Base-by-base conservation (phyloP, 2,329 filamentous ascomycete species). In the Colletotrichum phormii region DNA sequence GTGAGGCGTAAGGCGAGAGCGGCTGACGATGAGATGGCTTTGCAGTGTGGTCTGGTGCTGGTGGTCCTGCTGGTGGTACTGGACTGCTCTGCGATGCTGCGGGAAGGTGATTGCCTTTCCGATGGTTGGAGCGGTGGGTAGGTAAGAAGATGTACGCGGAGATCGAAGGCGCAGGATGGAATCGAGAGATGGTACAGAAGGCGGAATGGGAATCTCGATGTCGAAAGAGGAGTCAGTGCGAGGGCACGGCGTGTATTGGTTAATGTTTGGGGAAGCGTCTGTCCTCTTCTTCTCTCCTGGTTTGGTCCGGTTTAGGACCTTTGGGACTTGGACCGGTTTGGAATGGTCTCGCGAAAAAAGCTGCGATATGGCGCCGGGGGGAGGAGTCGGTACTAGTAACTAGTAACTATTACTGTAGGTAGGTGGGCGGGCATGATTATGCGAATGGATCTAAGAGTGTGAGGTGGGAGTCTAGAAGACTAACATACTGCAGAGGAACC, bases 181-280 rank as follows among this genome's bases (percentile, higher is more conserved):
- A 75, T 75, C 73, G 73, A 70, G 46, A 35, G 11, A 51, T 35
- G 18, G 54, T 71, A 71, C 65, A 64, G 62, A 64, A 42, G 37
- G 37, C 37, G 37, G 13, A 71, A 75, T 75, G 71, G 72, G 67
- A 53, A 68, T 74, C 64, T 62, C 71, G 49, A 67, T 68, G 64
- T 63, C 29, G 31, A 33, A 26, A 63, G 46, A 51, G 60, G 60
- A 63, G 60, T 63, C 60, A 51, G 24, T 49, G 49, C 49, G 53
- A 54, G 49, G 49, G 31, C 51, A 55, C 49, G 62, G 35, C 24
- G 62, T 49, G 42, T 37, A 64, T 64, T 55, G 62, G 62, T 49
- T 37, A 26, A 29, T 24, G 31, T 29, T 26, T n/a, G 29, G n/a
- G 61, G 61, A 13, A 35, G 13, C 31, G 31, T 37, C 46, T 26